Evolutionary conservation across 2,329 filamentous ascomycete genomes (phyloP), one percentile per base, ranked within the genome.

Genomic region (Grosmannia clavigera): DNA sequence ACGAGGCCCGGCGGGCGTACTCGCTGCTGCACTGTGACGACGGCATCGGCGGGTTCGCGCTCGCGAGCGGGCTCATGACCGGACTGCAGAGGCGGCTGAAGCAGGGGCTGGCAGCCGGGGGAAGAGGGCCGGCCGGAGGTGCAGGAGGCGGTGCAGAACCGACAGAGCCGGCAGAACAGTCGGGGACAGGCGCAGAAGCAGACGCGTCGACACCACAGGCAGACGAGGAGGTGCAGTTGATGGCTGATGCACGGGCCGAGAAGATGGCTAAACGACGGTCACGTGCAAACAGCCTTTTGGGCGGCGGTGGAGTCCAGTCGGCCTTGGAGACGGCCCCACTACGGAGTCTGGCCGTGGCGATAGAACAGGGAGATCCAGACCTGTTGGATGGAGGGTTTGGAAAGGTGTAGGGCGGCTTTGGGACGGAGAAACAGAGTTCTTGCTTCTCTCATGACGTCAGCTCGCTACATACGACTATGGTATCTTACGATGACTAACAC

Each of bases 1-100:
- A 88, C 56, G 83, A 87, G 64, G 89, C 89, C 3, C 73, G 76
- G 33, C 74, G 70, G 56, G 79, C 78, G 66, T 86, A 85, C 67
- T 73, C 75, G 7, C 71, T 75, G 14, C 69, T 83, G 25, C 73
- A 76, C 2, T 71, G 76, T 56, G 75, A 77, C 57, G 73, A 79
- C 16, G 81, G 79, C 31, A 76, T 84, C 54, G 70, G 75, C 59
- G 74, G 75, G 35, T 85, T 84, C 62, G 68, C 65, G 0, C 67
- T 69, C 11, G 83, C 83, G 0, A 78, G 74, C 60, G 74, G 75
- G 3, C 81, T 82, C 62, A 73, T 85, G 66, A 70, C 75, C 12
- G 73, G 73, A 2, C 72, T 86, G 55, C 76, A 83, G 58, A 73
- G 74, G 57, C 73, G 73, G 60, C 68, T 83, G 1, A 76, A 78